phyloP scores from a whole-genome alignment of 495 filamentous ascomycete species.

The Podospora fimiseda region DNA sequence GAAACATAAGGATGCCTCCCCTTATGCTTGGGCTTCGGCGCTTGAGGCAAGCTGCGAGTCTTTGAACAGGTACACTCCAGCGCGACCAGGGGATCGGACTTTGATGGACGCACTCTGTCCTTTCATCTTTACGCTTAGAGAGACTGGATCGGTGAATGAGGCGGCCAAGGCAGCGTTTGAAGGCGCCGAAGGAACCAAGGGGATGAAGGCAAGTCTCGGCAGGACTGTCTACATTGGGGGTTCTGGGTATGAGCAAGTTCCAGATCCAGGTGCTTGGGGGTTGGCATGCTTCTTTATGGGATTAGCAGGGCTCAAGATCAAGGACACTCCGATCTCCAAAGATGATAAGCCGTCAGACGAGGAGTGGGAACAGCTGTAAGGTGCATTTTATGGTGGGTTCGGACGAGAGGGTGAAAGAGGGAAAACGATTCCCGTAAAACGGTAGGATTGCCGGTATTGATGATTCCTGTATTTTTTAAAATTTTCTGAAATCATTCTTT shows the following conservation, averaged over 20 bases:
- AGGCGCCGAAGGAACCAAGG: conserved; percentile 77
- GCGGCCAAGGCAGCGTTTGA: conserved; percentile 70
- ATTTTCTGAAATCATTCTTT: too few species aligned
- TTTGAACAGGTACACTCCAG: conserved; percentile 80
- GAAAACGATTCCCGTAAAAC: too few species aligned
- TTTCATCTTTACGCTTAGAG: conserved; percentile 65
- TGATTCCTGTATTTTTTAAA: too few species aligned
- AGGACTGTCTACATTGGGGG: conserved; percentile 88
- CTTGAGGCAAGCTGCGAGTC: conserved; percentile 62
- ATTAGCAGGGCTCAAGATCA: conserved; percentile 46
- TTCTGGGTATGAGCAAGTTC: conserved; percentile 70
- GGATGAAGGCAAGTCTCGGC: conserved; percentile 84
- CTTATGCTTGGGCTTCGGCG: conserved; percentile 68
- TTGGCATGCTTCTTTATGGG: conserved; percentile 75
- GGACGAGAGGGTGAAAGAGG: conserved; percentile 83
- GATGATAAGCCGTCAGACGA: conserved; percentile 8
- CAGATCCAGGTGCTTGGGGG: conserved; percentile 88
- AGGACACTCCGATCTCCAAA: not conserved
- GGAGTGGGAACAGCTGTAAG: conserved; percentile 20
- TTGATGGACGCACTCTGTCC: conserved; percentile 85
- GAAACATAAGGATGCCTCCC: conserved; percentile 34
- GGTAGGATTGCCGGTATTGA: too few species aligned
- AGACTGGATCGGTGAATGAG: conserved; percentile 55
- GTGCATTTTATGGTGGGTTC: conserved; percentile 52
- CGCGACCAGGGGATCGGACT: conserved; percentile 81